phyloP scores from a whole-genome alignment of 2,329 filamentous ascomycete species.

The Penicillium polonicum region DNA sequence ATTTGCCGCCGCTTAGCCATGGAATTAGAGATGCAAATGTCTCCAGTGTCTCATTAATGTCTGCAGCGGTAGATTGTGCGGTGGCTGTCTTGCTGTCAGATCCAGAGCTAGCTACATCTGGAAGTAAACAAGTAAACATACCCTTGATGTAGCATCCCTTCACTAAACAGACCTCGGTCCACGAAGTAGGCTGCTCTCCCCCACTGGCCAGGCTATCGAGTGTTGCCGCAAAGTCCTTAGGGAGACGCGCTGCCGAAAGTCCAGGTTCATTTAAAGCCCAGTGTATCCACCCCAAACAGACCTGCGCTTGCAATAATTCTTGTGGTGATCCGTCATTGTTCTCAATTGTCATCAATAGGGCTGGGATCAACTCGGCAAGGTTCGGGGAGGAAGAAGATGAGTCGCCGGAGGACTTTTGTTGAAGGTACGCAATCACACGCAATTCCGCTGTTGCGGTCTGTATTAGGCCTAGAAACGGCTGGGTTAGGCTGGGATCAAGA shows the following conservation, averaged over 20 bases:
- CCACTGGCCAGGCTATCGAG: constrained; percentile 54
- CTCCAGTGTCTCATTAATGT: constrained; percentile 58
- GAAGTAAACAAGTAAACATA: constrained; percentile 38
- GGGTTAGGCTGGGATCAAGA: constrained; percentile 19
- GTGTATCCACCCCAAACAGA: constrained; percentile 82
- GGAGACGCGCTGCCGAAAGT: constrained; percentile 61
- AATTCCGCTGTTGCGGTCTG: constrained; percentile 68
- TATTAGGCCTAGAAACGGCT: constrained; percentile 58
- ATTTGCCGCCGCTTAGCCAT: constrained; percentile 51
- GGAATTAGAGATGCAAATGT: constrained; percentile 67
- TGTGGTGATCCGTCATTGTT: constrained; percentile 54
- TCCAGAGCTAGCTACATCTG: not conserved
- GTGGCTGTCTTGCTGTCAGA: constrained; percentile 38
- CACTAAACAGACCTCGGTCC: constrained; percentile 78
- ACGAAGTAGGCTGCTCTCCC: constrained; percentile 60
- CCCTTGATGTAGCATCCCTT: constrained; percentile 78
- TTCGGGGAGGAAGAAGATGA: constrained; percentile 43
- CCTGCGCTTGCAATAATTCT: constrained; percentile 71
- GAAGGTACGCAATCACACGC: constrained; percentile 59
- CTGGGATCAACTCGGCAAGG: constrained; percentile 42
- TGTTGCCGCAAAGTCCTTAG: constrained; percentile 60
- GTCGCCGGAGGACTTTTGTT: constrained; percentile 33
- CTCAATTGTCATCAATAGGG: constrained; percentile 54
- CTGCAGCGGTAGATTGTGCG: constrained; percentile 46
- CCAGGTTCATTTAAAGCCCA: constrained; percentile 72